A percentile compares a stretch with the other conserved stretches of the same genome.
phyloP scores from a whole-genome alignment of 176 grass and related monocot species.

The Lolium perenne region DNA sequence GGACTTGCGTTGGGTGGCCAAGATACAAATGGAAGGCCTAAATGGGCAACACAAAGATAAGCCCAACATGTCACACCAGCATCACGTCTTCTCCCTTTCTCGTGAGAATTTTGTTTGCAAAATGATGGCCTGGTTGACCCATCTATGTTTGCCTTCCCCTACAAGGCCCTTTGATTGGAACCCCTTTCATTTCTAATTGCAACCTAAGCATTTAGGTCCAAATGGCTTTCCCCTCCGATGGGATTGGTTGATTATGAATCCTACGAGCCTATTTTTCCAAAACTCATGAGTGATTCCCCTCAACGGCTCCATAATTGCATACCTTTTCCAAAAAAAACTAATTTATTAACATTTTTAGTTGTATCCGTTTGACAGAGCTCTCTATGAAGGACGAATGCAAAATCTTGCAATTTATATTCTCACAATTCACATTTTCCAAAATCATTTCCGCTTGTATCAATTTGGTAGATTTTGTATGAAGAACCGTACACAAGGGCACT shows the following conservation, averaged over 20 bases:
- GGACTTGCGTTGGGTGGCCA: slow-evolving; percentile 14
- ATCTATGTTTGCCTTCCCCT: not conserved
- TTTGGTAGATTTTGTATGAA: not conserved
- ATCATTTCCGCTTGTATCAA: not conserved
- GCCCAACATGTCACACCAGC: slow-evolving; percentile 57
- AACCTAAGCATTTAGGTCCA: slow-evolving; percentile 42
- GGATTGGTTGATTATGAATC: slow-evolving; percentile 26
- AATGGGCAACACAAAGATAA: slow-evolving; percentile 45
- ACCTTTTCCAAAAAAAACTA: not conserved
- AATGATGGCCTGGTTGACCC: slow-evolving; percentile 46
- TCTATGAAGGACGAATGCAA: too few species aligned
- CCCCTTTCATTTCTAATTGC: slow-evolving; percentile 29
- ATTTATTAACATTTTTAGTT: not conserved
- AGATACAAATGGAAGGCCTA: slow-evolving; percentile 45
- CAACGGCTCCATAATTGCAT: not conserved
- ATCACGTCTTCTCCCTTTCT: slow-evolving; percentile 46
- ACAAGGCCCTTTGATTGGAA: not conserved
- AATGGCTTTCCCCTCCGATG: slow-evolving; percentile 28
- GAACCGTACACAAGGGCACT: not conserved
- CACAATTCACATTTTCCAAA: too few species aligned
- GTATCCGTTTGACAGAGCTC: not conserved
- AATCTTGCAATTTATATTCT: too few species aligned
- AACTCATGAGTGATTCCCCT: not conserved
- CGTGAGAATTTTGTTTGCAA: slow-evolving; percentile 35
- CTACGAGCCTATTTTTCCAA: not conserved